These are phyloP conservation scores for Neopestalotiopsis sp. DNA, from an alignment of 2,329 filamentous ascomycete genomes.

Conservation along the genomic window DNA sequence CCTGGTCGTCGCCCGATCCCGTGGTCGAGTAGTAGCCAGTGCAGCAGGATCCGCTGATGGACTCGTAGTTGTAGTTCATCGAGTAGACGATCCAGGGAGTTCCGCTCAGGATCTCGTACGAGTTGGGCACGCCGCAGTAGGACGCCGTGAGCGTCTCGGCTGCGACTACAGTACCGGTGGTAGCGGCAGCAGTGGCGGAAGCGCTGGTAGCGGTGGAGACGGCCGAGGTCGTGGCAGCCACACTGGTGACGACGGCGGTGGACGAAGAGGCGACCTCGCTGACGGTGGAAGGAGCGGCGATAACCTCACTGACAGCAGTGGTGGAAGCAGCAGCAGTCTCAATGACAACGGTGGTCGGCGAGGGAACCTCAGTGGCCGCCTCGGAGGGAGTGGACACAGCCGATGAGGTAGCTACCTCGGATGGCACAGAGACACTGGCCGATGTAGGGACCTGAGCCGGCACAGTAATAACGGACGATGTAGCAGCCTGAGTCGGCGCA, in stretches of 20 bases:
- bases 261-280: neutral
- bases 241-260: neutral
- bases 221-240: neutral
- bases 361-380: neutral
- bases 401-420: too few relatives aligned
- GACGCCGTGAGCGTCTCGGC: constrained; percentile 15
- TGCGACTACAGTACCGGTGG: neutral
- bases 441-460: neutral
- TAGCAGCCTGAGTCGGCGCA: neutral
- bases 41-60: constrained; percentile 45
- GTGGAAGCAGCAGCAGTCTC: neutral
- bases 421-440: too few relatives aligned
- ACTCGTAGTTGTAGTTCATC: constrained; percentile 49
- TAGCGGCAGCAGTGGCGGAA: neutral
- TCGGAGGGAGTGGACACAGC: too few relatives aligned
- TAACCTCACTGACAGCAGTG: neutral
- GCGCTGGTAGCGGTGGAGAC: neutral
- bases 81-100: constrained; percentile 51
- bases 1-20: constrained; percentile 37
- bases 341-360: neutral
- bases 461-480: neutral
- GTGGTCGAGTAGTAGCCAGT: constrained; percentile 42
- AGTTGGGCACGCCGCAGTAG: constrained; percentile 31
- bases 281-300: neutral
- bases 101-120: constrained; percentile 39